Base-by-base conservation (phyloP, 176 grass and related monocot genomes). In the Urochloa ruziziensis region DNA sequence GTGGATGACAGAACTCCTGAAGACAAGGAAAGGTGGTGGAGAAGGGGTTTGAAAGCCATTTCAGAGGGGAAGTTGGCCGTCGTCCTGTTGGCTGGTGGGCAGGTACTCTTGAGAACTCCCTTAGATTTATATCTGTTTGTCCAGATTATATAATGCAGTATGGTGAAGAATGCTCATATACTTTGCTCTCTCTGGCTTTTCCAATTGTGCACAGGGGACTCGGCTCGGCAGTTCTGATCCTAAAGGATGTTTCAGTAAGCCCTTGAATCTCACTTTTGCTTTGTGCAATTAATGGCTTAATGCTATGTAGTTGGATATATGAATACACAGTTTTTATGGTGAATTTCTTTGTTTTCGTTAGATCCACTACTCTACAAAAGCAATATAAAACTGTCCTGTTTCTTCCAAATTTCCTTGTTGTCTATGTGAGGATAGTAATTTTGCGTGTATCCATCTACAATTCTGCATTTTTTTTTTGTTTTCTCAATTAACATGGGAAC, bases 181-280 rank as follows among this genome's bases (percentile, higher is more conserved):
- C 36, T 36, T 53, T 43, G 48, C 33, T 7, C 24, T 56, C 21
- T 10, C 9, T n/a, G n/a, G n/a, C n/a, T 48, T 65, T 4, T 66
- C 73, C 72, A 37, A 72, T 77, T 76, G 40, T 27, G 21, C 3
- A 67, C 74, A 93, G 89, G 94, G 91, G 12, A 97, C 94, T 52
- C 66, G 89, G 29, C 89, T 97, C 58, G 91, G 94, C 48, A 97
- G 94, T 83, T 88, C 87, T 74, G 94, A 97, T 83, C 94, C 94
- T 18, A 97, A 97, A 62, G 94, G 94, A 60, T 97, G 94, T 81
- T 92, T 97, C 64, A 94, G 91, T 97, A 91, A 86, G 94, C 13
- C 13, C 4, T 51, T 67, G 13, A 4, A 42, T 54, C 25, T 56
- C 63, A 43, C 58, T 73, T 74, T 28, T 23, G 11, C 44, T 86